These are phyloP conservation scores for Malassezia brasiliensis DNA, from an alignment of 1,284 basidiomycete species.

Conservation along the genomic window DNA sequence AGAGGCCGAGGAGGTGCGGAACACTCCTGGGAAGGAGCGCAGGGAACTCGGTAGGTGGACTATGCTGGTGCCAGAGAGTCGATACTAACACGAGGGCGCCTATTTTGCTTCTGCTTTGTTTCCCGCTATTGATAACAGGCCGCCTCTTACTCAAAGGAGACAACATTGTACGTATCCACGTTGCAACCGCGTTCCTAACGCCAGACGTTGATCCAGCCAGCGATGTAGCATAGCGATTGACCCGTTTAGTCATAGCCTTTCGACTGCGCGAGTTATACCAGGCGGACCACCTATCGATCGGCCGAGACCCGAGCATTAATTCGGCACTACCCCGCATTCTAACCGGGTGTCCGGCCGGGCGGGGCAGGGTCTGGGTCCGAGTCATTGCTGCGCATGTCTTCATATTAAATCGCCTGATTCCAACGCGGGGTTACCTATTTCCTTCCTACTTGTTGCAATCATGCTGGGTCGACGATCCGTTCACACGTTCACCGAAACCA, in stretches of 20 bases:
- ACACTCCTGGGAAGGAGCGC: conserved; percentile 31
- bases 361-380: not conserved
- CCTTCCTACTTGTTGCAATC: not conserved
- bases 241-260: not conserved
- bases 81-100: not conserved
- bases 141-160: conserved; percentile 40
- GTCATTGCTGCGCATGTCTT: not conserved
- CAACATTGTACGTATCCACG: conserved; percentile 31
- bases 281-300: no score
- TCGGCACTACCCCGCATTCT: not conserved
- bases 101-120: not conserved
- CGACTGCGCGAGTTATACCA: no score
- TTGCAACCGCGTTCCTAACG: conserved; percentile 2
- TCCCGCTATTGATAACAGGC: conserved; percentile 13
- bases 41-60: conserved; percentile 25
- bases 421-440: not conserved
- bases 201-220: conserved; percentile 41
- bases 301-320: no score
- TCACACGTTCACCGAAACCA: conserved; percentile 1
- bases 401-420: not conserved
- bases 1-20: conserved; percentile 80
- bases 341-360: not conserved
- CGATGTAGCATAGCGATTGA: conserved; percentile 14
- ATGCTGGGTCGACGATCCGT: conserved; percentile 1
- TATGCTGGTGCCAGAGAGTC: not conserved